Conservation (phyloP, 129 eudicot genomes). For the Chrysanthemum makinoi region DNA sequence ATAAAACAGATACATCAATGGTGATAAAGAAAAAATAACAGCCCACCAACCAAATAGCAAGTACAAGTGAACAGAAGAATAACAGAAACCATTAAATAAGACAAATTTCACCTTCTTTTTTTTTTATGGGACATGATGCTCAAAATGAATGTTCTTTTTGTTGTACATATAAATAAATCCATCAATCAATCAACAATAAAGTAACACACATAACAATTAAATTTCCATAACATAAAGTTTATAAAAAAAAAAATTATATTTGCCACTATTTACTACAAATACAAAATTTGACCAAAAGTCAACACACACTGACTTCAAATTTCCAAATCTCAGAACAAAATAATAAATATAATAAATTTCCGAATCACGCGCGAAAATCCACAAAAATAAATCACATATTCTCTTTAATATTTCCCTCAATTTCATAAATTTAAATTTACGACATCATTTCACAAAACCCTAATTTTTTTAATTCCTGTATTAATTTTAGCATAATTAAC, state of each 20-base stretch:
- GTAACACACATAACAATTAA: neutral
- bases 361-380: slow-evolving; percentile 63
- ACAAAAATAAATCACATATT: slow-evolving; percentile 20
- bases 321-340: slow-evolving; percentile 41
- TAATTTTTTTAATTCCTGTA: too few relatives aligned
- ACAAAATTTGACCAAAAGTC: too few relatives aligned
- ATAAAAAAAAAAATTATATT: too few relatives aligned
- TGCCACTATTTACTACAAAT: too few relatives aligned
- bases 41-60: slow-evolving; percentile 32
- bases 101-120: slow-evolving; percentile 33
- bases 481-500: too few relatives aligned
- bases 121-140: slow-evolving; percentile 36
- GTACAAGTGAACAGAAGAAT: slow-evolving; percentile 31
- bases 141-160: slow-evolving; percentile 29
- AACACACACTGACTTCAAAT: slow-evolving; percentile 25
- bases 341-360: slow-evolving; percentile 7
- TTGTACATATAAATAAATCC: slow-evolving; percentile 21
- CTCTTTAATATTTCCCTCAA: slow-evolving; percentile 13
- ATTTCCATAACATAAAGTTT: neutral
- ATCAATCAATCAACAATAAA: slow-evolving; percentile 23
- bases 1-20: slow-evolving; percentile 3
- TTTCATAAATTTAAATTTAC: neutral
- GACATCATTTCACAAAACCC: too few relatives aligned
- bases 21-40: neutral
- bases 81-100: slow-evolving; percentile 31